phyloP scores from a whole-genome alignment of 2,329 filamentous ascomycete genomes.

The Ascochyta rabiei region DNA sequence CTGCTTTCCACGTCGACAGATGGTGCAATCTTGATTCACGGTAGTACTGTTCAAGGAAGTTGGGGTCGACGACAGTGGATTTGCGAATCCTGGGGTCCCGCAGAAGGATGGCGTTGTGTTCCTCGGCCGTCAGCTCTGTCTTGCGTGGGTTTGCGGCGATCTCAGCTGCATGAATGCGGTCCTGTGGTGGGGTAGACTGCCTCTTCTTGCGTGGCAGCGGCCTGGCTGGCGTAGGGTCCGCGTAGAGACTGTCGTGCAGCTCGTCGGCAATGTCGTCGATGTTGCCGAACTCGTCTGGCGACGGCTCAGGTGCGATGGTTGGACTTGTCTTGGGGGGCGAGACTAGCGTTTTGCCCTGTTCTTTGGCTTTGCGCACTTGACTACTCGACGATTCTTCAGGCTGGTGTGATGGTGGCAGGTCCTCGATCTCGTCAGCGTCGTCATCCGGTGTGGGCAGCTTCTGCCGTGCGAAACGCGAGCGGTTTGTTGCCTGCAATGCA shows the following conservation, averaged over 20 bases:
- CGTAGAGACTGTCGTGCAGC: conserved; percentile 32
- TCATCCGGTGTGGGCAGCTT: conserved; percentile 35
- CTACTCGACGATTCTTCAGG: conserved; percentile 36
- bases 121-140: conserved; percentile 75
- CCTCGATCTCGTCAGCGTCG: conserved; percentile 28
- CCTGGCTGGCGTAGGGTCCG: conserved; percentile 24
- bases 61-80: conserved; percentile 88
- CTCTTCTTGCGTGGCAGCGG: conserved; percentile 2
- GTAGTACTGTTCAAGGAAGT: conserved; percentile 94
- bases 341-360: conserved; percentile 23
- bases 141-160: conserved; percentile 10
- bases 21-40: conserved; percentile 94
- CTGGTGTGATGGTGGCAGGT: conserved; percentile 39
- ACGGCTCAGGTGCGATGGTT: conserved; percentile 18
- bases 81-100: conserved; percentile 85
- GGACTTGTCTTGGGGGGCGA: conserved; percentile 43
- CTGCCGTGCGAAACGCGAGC: conserved; percentile 33
- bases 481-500: conserved; percentile 34
- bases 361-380: conserved; percentile 1
- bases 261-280: conserved; percentile 15
- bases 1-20: conserved; percentile 94
- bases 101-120: conserved; percentile 86
- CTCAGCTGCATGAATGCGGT: conserved; percentile 13
- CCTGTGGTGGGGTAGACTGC: conserved; percentile 5
- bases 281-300: conserved; percentile 6